Conservation (phyloP, 495 filamentous ascomycete genomes). For the Saxophila tyrrhenica region DNA sequence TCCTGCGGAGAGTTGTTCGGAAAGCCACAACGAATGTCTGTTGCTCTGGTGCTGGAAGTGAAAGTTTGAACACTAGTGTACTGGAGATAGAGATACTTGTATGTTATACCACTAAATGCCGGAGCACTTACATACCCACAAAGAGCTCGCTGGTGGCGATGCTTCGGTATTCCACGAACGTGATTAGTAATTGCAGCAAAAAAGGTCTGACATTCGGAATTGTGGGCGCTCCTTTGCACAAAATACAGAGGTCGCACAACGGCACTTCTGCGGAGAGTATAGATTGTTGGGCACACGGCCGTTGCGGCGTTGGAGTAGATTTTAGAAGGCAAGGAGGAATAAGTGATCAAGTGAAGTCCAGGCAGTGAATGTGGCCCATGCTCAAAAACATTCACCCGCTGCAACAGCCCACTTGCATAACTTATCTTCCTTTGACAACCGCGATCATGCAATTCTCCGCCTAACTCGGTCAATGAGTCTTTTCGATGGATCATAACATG, state of each 20-base stretch:
- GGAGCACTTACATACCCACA: not conserved
- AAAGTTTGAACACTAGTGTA: too few relatives aligned
- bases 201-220: not conserved
- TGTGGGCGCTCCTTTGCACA: too few relatives aligned
- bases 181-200: not conserved
- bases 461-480: not conserved
- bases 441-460: not conserved
- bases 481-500: not conserved
- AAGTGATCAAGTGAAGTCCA: not conserved
- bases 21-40: conserved; percentile 19
- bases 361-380: too few relatives aligned
- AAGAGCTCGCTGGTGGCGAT: not conserved
- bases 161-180: not conserved
- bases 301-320: too few relatives aligned
- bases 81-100: too few relatives aligned
- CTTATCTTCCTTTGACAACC: not conserved
- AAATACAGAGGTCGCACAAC: too few relatives aligned
- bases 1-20: conserved; percentile 31
- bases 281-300: too few relatives aligned
- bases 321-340: not conserved
- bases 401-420: not conserved
- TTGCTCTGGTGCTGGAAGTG: not conserved
- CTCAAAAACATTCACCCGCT: too few relatives aligned
- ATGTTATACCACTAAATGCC: too few relatives aligned
- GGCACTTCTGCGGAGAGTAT: too few relatives aligned